Evolutionary conservation across 495 filamentous ascomycete species (phyloP), one percentile per base, ranked within the genome.

Genomic region (Penicillium chermesinum): DNA sequence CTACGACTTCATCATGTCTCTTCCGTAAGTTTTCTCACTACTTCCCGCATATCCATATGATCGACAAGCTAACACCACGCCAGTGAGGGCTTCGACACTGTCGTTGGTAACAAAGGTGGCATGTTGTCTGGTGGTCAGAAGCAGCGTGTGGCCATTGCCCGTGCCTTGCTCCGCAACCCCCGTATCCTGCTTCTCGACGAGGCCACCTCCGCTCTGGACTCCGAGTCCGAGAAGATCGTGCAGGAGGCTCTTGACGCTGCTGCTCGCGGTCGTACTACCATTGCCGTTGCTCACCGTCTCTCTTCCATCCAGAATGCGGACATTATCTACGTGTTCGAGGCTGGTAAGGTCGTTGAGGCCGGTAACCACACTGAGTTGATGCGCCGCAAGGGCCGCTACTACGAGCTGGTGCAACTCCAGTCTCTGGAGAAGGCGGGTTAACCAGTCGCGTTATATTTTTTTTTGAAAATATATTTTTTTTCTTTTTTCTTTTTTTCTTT

Each of bases 71-170:
- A 53, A 61, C 60, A 63, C 1, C 16, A 6, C 15, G 7, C 21
- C 52, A 75, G 70, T 17, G 85, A 91, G 6, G 87, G 86, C 27
- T 86, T 91, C 65, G 73, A 77, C 54, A 94, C 88, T 9, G 55
- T 84, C 12, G 84, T 89, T 22, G 88, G 88, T 19, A 84, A 74
- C 37, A 89, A 89, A 60, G 88, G 88, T 42, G 75, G 81, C 44
- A 82, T 88, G 67, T 72, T 94, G 16, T 88, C 85, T 6, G 87
- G 89, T 32, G 88, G 88, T 4, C 88, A 94, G 63, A 89, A 89
- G 55, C 88, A 94, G 60, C 83, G 88, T 38, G 78, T 94, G 3
- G 86, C 86, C 6, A 86, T 84, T 45, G 87, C 87, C 18, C 74
- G 85, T 14, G 88, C 89, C 27, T 69, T 91, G 34, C 73, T 87